Evolutionary conservation across 2,329 filamentous ascomycete genomes (phyloP), one percentile per base, ranked within the genome.

Genomic region (Fusarium armeniacum): DNA sequence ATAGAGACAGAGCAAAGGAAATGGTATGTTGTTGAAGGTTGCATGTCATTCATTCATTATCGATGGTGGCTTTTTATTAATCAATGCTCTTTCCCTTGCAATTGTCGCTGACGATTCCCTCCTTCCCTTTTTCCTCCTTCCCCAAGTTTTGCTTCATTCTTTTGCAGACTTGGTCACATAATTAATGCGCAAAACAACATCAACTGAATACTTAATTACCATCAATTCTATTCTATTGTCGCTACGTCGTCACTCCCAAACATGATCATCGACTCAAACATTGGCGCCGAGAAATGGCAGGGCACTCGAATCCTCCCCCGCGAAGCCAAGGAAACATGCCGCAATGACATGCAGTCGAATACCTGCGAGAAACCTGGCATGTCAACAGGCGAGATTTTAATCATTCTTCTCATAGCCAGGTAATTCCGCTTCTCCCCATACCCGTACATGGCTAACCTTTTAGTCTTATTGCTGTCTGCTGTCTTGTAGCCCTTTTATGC

Each of bases 291-390:
- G 28, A 4, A 30, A 5, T 64, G 63, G 52, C 56, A 47, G 7
- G 35, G 71, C 49, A 66, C 62, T 13, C 73, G 72, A 32, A 56
- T 75, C 10, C 43, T 72, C 13, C 64, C 69, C 22, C 63, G 73
- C 28, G 70, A 44, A 49, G 49, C 73, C 41, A 60, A 68, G 49
- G 59, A 72, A 30, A 62, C 67, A 35, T 75, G 73, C 44, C 60
- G 44, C 35, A 40, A 62, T 15, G 44, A 58, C n/a, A 26, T 41
- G n/a, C 33, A 59, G 24, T 63, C 61, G 46, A 65, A 75, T 47
- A 61, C 63, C 13, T 75, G 73, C 59, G 73, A 75, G 53, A 75
- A 75, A 47, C 64, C 73, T 2, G 52, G 51, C 5, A 30, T 68
- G 2, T 62, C 70, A 2, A 63, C 65, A n/a, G 64, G 64, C 8